Conservation (phyloP, 2,329 filamentous ascomycete genomes). For the Fusarium concolor region DNA sequence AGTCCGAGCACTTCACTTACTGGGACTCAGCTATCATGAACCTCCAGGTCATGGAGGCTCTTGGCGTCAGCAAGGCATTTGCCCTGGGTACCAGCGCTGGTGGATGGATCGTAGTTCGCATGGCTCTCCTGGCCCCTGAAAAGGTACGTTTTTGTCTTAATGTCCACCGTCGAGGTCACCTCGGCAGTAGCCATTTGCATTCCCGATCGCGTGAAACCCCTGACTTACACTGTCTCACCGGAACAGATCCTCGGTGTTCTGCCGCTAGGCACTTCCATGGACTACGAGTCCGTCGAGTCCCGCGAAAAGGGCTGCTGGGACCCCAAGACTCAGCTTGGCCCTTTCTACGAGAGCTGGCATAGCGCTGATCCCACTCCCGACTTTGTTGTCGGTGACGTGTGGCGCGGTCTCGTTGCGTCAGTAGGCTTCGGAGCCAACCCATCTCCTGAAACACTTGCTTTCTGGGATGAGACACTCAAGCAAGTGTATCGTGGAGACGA, state of each 20-base stretch:
- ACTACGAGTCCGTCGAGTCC: slow-evolving; percentile 61
- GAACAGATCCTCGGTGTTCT: slow-evolving; percentile 60
- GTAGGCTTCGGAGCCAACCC: slow-evolving; percentile 60
- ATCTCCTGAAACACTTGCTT: slow-evolving; percentile 52
- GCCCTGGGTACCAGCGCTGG: slow-evolving; percentile 64
- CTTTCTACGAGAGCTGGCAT: slow-evolving; percentile 59
- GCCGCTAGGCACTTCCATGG: slow-evolving; percentile 64
- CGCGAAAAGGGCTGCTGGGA: slow-evolving; percentile 63
- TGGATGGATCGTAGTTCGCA: slow-evolving; percentile 62
- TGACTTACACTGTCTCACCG: slow-evolving; percentile 17
- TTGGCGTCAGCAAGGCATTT: slow-evolving; percentile 61
- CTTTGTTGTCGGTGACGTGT: slow-evolving; percentile 61
- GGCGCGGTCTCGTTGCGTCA: slow-evolving; percentile 58
- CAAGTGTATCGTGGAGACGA: slow-evolving; percentile 62
- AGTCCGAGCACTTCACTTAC: slow-evolving; percentile 64
- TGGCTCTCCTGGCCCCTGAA: slow-evolving; percentile 63
- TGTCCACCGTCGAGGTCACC: background rate
- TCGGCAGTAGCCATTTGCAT: slow-evolving; percentile 1
- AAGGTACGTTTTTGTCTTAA: slow-evolving; percentile 50
- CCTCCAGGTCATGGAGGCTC: slow-evolving; percentile 65
- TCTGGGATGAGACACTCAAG: slow-evolving; percentile 61
- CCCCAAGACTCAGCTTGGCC: slow-evolving; percentile 54
- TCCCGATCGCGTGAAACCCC: slow-evolving; percentile 8
- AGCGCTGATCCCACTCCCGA: slow-evolving; percentile 55
- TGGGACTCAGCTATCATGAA: slow-evolving; percentile 67